Base-by-base conservation (phyloP, 2,329 filamentous ascomycete genomes). In the Penicillium frequentans region DNA sequence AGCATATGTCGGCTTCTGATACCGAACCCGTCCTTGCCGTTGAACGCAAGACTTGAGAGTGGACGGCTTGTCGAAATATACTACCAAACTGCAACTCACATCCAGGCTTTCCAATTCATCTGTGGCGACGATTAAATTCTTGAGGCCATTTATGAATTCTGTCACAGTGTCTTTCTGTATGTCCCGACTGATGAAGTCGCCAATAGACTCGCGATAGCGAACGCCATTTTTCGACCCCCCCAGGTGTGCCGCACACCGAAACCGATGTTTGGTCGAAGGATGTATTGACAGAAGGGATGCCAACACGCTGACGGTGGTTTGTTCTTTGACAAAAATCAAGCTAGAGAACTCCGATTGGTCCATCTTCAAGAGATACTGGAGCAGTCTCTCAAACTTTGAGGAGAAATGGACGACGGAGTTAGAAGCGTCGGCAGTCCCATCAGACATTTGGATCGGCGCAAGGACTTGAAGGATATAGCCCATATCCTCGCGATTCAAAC, bases 241-340 rank as follows among this genome's bases (percentile, higher is more conserved):
- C 10, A 86, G 76, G 39, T 63, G 73, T 7, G 70, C 52, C 11
- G 65, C 68, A 56, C 64, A 68, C 27, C 64, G 63, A 54, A 86
- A 86, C 3, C 80, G 79, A 26, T 73, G 63, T 56, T 76, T 69
- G 2, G 70, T 77, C 8, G 61, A 57, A 29, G 86, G 82, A 59
- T 87, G 82, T 0, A 76, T 64, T 0, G 78, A 77, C 1, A 91
- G 71, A 1, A 91, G 67, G 5, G 86, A 79, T 2, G 80, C 73
- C 29, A 93, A 74, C 4, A 90, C 81, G 7, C 79, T 79, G 0
- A 86, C 86, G 0, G 84, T 86, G 1, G 81, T 81, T 50, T 87
- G 77, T 65, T 90, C 84, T 56, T 83, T 77, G 24, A 84, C 89
- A 62, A 93, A 93, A 0, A 92, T 73, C 16, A 93, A 86, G 0